Evolutionary conservation across 139 green algal genomes (phyloP).

Genomic region (Tetradesmus lagerheimii): DNA sequence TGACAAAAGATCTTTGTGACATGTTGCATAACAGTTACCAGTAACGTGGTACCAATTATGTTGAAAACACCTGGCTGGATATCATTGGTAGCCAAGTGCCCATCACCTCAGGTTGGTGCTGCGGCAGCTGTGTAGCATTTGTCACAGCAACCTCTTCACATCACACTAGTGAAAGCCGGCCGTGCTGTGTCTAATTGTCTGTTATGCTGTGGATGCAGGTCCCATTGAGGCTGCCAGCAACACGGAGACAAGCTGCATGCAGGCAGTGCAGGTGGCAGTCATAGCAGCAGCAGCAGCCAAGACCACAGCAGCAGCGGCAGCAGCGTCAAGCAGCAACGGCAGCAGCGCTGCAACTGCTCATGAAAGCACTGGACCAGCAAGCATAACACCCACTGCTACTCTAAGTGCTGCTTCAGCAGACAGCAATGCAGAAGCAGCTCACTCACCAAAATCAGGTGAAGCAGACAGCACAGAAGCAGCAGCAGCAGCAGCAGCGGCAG

Average conservation of each 20-base stretch:
- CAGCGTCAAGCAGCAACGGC: neutral
- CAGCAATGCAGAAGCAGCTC: too few relatives aligned
- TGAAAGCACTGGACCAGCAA: neutral
- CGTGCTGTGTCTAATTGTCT: neutral
- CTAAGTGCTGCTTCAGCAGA: neutral
- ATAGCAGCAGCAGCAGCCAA: slow-evolving; percentile 54
- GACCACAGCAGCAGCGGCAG: neutral
- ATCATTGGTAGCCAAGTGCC: neutral
- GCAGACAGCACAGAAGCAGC: neutral
- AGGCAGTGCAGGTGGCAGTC: slow-evolving; percentile 68
- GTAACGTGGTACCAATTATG: too few relatives aligned
- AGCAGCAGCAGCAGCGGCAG: slow-evolving; percentile 20
- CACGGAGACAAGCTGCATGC: slow-evolving; percentile 75
- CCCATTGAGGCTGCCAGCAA: slow-evolving; percentile 66
- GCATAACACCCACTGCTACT: neutral
- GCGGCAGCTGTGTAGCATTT: too few relatives aligned
- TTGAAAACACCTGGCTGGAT: neutral
- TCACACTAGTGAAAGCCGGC: neutral
- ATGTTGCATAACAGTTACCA: neutral
- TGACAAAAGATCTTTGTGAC: neutral
- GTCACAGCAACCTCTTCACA: too few relatives aligned
- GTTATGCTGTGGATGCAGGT: slow-evolving; percentile 41
- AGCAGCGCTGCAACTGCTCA: neutral
- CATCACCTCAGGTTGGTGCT: too few relatives aligned
- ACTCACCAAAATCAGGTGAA: neutral